A percentile compares a stretch with the other conserved stretches of the same genome.
These are phyloP conservation scores for Aureobasidium mangrovei DNA, from an alignment of 2,329 filamentous ascomycete species.

Conservation along the genomic window DNA sequence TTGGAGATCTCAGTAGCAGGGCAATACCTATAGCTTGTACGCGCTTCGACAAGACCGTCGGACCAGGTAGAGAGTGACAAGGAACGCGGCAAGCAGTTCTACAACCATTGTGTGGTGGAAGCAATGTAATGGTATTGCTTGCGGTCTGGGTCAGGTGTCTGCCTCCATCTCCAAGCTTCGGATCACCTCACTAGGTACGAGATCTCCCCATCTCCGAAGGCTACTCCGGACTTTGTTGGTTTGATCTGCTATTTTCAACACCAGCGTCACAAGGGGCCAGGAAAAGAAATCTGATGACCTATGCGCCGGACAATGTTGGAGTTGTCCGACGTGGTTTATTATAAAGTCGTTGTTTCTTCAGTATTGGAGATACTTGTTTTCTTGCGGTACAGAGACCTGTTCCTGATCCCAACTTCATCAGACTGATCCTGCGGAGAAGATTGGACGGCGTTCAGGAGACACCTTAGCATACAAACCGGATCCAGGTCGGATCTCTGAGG, in stretches of 20 bases:
- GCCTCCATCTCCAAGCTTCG: not conserved
- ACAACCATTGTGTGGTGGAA: too few species aligned
- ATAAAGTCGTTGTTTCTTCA: constrained; percentile 1
- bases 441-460: too few species aligned
- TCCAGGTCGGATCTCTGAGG: too few species aligned
- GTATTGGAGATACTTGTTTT: not conserved
- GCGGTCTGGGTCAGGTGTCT: not conserved
- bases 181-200: constrained; percentile 7
- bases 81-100: too few species aligned
- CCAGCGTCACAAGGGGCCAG: not conserved
- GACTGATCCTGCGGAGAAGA: too few species aligned
- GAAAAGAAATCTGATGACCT: not conserved
- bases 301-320: constrained; percentile 13
- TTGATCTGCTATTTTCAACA: constrained; percentile 12
- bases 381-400: not conserved
- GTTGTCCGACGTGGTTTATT: constrained; percentile 3
- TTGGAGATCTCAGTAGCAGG: too few species aligned
- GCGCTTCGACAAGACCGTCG: too few species aligned
- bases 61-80: too few species aligned
- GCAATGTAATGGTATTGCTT: not conserved
- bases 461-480: too few species aligned
- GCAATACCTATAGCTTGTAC: too few species aligned
- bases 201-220: constrained; percentile 12
- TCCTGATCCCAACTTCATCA: too few species aligned
- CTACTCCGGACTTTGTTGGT: constrained; percentile 10